phyloP scores from a whole-genome alignment of 768 basidiomycete genomes.

The Kwoniella shandongensis region DNA sequence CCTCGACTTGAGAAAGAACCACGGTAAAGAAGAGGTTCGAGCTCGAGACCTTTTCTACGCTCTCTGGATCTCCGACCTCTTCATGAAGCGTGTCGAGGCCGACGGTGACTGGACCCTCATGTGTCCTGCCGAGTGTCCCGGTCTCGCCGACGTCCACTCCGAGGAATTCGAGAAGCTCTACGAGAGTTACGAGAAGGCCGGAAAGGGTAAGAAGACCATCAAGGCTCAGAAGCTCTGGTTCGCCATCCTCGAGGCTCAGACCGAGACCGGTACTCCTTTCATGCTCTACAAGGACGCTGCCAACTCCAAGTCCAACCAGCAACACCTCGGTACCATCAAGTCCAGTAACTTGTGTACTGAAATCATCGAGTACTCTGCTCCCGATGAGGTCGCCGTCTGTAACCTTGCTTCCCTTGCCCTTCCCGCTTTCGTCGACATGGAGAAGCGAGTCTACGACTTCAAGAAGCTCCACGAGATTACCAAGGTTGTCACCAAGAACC shows the following conservation, averaged over 20 bases:
- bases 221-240: slow-evolving; percentile 99
- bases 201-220: slow-evolving; percentile 68
- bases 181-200: slow-evolving; percentile 84
- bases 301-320: slow-evolving; percentile 97
- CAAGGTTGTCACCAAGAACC: slow-evolving; percentile 88
- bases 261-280: slow-evolving; percentile 98
- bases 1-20: slow-evolving; percentile 96
- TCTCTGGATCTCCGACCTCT: slow-evolving; percentile 95
- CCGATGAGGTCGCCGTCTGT: slow-evolving; percentile 97
- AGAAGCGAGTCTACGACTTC: slow-evolving; percentile 75
- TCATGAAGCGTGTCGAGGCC: slow-evolving; percentile 95
- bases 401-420: slow-evolving; percentile 96
- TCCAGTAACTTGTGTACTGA: slow-evolving; percentile 99
- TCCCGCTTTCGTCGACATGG: slow-evolving; percentile 81
- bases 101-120: slow-evolving; percentile 92
- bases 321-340: slow-evolving; percentile 98
- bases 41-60: slow-evolving; percentile 98
- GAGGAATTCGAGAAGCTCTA: slow-evolving; percentile 72
- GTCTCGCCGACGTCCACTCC: slow-evolving; percentile 81
- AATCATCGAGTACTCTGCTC: slow-evolving; percentile 96
- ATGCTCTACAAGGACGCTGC: slow-evolving; percentile 98
- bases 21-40: slow-evolving; percentile 95
- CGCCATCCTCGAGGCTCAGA: slow-evolving; percentile 91
- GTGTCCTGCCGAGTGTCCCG: slow-evolving; percentile 95
- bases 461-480: slow-evolving; percentile 88